Evolutionary conservation across 2,329 filamentous ascomycete species (phyloP).

Genomic region (Botryosphaeria agaves): DNA sequence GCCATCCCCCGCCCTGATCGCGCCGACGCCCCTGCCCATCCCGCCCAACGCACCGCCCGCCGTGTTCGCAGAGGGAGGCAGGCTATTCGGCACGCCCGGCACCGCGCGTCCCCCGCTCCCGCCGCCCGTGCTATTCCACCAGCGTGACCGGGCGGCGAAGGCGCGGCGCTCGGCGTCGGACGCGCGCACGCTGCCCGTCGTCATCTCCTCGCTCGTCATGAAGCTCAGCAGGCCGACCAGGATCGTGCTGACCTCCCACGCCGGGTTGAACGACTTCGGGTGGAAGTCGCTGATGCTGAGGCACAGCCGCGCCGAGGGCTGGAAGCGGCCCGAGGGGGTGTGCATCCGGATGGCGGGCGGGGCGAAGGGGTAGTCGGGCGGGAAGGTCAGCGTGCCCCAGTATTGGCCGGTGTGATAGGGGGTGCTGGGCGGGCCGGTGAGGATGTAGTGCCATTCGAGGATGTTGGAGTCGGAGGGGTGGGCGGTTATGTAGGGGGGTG

Average conservation of each 20-base stretch:
- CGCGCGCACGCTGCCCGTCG: constrained; percentile 72
- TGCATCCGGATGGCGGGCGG: constrained; percentile 98
- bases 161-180: constrained; percentile 60
- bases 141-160: constrained; percentile 61
- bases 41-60: constrained; percentile 5
- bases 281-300: constrained; percentile 96
- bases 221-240: constrained; percentile 86
- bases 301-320: constrained; percentile 79
- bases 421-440: constrained; percentile 84
- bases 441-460: constrained; percentile 36
- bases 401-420: constrained; percentile 93
- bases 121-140: constrained; percentile 95
- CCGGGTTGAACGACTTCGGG: constrained; percentile 93
- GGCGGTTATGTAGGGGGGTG: constrained; percentile 15
- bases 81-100: constrained; percentile 31
- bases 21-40: constrained; percentile 48
- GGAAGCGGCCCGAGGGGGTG: constrained; percentile 88
- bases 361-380: constrained; percentile 90
- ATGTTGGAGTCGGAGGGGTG: constrained; percentile 16
- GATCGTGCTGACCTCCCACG: constrained; percentile 96
- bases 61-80: too few species aligned
- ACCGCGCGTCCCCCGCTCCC: constrained; percentile 44
- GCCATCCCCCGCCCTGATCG: constrained; percentile 77
- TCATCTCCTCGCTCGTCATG: constrained; percentile 99
- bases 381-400: constrained; percentile 94